Percentiles rank a stretch among this genome's conserved stretches.
phyloP scores from a whole-genome alignment of 2,329 filamentous ascomycete genomes.

The Ophiognomonia clavigignenti-juglandacearum region DNA sequence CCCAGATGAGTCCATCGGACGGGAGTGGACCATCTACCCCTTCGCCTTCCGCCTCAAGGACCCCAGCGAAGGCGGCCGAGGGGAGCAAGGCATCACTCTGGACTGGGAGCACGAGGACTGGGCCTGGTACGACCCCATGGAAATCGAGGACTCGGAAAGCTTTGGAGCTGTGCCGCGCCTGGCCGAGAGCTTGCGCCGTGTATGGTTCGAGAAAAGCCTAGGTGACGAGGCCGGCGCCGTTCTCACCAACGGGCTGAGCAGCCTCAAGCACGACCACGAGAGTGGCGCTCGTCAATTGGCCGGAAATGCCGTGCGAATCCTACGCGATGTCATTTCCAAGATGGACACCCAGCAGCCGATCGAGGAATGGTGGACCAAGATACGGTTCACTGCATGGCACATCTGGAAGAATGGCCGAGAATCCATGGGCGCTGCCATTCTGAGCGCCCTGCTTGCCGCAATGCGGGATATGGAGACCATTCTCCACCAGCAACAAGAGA shows the following conservation, averaged over 20 bases:
- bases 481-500: slow-evolving; percentile 22
- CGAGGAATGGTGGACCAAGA: slow-evolving; percentile 48
- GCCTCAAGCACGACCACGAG: slow-evolving; percentile 50
- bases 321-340: slow-evolving; percentile 40
- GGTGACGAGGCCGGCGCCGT: slow-evolving; percentile 37
- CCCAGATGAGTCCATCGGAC: slow-evolving; percentile 43
- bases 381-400: slow-evolving; percentile 57
- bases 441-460: slow-evolving; percentile 41
- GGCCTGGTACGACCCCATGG: slow-evolving; percentile 50
- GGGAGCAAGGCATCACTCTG: slow-evolving; percentile 43
- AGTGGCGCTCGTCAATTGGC: slow-evolving; percentile 58
- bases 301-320: slow-evolving; percentile 41
- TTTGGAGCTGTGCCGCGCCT: slow-evolving; percentile 54
- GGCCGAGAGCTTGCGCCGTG: slow-evolving; percentile 51
- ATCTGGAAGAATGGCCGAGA: slow-evolving; percentile 62
- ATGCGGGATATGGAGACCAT: slow-evolving; percentile 35
- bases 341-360: slow-evolving; percentile 22
- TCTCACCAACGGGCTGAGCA: slow-evolving; percentile 41
- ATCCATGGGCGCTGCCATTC: slow-evolving; percentile 59
- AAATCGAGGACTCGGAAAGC: slow-evolving; percentile 38
- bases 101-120: slow-evolving; percentile 61
- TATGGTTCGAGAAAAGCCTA: slow-evolving; percentile 54
- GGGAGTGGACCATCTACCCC: slow-evolving; percentile 59
- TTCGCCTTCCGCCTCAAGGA: slow-evolving; percentile 53
- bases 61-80: slow-evolving; percentile 28